Conservation (phyloP, 2,329 filamentous ascomycete species). For the Trichoderma lentiforme region DNA sequence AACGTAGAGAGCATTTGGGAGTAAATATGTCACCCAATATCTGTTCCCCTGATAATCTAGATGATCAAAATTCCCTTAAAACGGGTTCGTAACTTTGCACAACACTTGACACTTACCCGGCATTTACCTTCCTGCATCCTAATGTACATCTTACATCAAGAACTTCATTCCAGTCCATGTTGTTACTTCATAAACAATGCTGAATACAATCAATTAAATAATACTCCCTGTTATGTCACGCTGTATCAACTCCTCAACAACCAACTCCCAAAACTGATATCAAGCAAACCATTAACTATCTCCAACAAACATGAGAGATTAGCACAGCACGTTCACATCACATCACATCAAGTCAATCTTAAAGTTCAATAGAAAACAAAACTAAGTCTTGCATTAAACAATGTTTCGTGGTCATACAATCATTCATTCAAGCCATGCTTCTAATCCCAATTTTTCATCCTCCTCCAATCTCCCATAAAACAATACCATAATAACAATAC, state of each 20-base stretch:
- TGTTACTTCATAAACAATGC: neutral
- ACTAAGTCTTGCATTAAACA: neutral
- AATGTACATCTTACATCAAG: neutral
- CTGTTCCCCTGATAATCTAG: neutral
- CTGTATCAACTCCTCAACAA: neutral
- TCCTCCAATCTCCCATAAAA: neutral
- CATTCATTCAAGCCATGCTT: neutral
- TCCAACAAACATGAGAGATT: neutral
- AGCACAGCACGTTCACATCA: neutral
- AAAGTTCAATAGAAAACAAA: neutral
- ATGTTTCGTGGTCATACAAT: neutral
- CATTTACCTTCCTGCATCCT: neutral
- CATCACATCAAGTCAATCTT: neutral
- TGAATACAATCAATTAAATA: neutral
- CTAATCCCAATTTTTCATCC: neutral
- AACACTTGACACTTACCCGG: neutral
- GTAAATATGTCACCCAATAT: neutral
- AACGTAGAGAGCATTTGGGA: neutral
- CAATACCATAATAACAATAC: neutral
- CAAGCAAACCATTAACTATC: neutral
- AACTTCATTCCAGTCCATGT: neutral
- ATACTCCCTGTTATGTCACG: neutral
- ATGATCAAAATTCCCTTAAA: neutral
- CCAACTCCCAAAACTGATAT: neutral
- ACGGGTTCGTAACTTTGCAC: neutral